Evolutionary conservation across 2,329 filamentous ascomycete species (phyloP), one percentile per base, ranked within the genome.

Genomic region (Aspergillus fumigatus): DNA sequence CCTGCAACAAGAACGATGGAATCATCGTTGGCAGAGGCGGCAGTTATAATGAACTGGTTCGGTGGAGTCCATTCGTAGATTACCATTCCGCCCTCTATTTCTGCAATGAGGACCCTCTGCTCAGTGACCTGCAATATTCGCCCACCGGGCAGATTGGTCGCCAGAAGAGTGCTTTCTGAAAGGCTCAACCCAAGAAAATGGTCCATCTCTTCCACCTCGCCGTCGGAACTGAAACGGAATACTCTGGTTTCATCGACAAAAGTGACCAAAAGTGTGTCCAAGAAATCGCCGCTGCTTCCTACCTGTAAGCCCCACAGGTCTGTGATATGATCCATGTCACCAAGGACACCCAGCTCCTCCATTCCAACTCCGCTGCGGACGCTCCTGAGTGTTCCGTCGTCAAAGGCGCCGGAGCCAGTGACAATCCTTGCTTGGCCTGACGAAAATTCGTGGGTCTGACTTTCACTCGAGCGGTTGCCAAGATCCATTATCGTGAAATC

Each of bases 401-500:
- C 87, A 69, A 90, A 94, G 0, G 90, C 92, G 27, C 94, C 94
- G 54, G 92, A 97, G 0, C 92, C 93, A 2, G 93, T 92, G 10
- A 99, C 91, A 59, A 99, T 89, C 41, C 92, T 85, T 48, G 94
- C 92, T 74, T 99, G 93, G 0, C 94, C 94, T 0, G 93, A 96
- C 0, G 92, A 96, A 68, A 96, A 99, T 60, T 94, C 90, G 66
- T 94, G 95, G 3, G 88, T 88, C 19, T 90, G 87, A 8, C 82
- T 85, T 61, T 94, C 88, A 23, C 88, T 88, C 58, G 90, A 87
- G 55, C 90, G 82, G 64, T 91, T 92, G 0, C 92, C 93, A 81
- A 97, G 89, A 67, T 97, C 94, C 91, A 97, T 96, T 17, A 99
- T 85, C 1, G 89, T 88, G 65, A 99, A 97, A 70, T 99, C 94